Conservation (phyloP, 176 grass and related monocot genomes). For the Zizania latifolia region DNA sequence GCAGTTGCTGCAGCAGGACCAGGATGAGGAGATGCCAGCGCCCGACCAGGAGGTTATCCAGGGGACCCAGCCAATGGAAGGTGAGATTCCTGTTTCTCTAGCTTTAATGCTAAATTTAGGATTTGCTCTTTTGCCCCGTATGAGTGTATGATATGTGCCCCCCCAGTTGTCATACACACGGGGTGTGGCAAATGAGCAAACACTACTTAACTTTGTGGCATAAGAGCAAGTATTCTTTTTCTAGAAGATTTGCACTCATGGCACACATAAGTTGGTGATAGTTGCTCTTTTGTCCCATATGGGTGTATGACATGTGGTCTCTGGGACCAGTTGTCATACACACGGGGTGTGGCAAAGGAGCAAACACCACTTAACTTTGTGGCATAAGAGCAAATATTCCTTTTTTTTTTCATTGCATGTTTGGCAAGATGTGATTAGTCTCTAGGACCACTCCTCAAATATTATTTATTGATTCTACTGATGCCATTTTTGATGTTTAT, state of each 20-base stretch:
- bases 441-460: background rate
- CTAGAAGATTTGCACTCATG: too few relatives aligned
- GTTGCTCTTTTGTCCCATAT: too few relatives aligned
- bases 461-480: background rate
- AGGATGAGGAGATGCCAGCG: conserved; percentile 56
- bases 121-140: too few relatives aligned
- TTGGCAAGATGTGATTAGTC: background rate
- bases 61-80: conserved; percentile 60
- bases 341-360: too few relatives aligned
- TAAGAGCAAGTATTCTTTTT: too few relatives aligned
- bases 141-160: too few relatives aligned
- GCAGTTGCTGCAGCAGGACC: conserved; percentile 36
- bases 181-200: too few relatives aligned
- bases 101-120: background rate
- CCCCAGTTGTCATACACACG: too few relatives aligned
- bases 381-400: background rate
- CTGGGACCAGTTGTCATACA: too few relatives aligned
- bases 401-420: background rate
- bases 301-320: too few relatives aligned
- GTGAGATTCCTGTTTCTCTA: conserved; percentile 20
- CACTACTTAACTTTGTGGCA: too few relatives aligned
- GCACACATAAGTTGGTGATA: too few relatives aligned
- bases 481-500: background rate
- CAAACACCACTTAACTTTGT: background rate
- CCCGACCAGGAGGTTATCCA: conserved; percentile 37